These are phyloP conservation scores for Gloeostereum incarnatum DNA, from an alignment of 768 basidiomycete genomes.

Conservation along the genomic window DNA sequence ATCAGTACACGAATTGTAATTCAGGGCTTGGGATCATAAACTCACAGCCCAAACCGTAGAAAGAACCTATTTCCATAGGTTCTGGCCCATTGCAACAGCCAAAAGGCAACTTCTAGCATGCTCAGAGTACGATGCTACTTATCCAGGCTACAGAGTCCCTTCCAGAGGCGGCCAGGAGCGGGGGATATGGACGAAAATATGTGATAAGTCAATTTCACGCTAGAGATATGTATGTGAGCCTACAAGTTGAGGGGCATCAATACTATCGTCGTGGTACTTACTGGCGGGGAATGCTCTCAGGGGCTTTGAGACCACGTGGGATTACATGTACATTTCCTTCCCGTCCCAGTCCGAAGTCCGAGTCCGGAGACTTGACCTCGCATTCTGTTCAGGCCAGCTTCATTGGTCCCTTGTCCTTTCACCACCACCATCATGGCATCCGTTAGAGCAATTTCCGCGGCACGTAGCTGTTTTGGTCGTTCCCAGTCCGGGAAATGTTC, in stretches of 20 bases:
- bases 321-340: no score
- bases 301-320: no score
- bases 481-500: not conserved
- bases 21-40: slow-evolving; percentile 15
- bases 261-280: no score
- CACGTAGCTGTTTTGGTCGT: not conserved
- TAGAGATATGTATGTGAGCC: slow-evolving; percentile 1
- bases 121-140: no score
- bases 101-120: slow-evolving; percentile 13
- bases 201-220: slow-evolving; percentile 1
- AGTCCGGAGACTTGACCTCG: not conserved
- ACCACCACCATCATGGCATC: not conserved
- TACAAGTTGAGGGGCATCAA: not conserved
- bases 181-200: slow-evolving; percentile 3
- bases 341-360: not conserved
- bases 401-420: not conserved
- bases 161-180: no score
- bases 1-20: slow-evolving; percentile 7
- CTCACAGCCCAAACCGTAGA: slow-evolving; percentile 75
- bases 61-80: slow-evolving; percentile 42
- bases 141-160: no score
- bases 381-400: not conserved
- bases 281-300: no score
- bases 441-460: not conserved
- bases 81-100: slow-evolving; percentile 27